Base-by-base conservation (phyloP, 371 early-diverging fungal genomes). In the Mycotypha africana region DNA sequence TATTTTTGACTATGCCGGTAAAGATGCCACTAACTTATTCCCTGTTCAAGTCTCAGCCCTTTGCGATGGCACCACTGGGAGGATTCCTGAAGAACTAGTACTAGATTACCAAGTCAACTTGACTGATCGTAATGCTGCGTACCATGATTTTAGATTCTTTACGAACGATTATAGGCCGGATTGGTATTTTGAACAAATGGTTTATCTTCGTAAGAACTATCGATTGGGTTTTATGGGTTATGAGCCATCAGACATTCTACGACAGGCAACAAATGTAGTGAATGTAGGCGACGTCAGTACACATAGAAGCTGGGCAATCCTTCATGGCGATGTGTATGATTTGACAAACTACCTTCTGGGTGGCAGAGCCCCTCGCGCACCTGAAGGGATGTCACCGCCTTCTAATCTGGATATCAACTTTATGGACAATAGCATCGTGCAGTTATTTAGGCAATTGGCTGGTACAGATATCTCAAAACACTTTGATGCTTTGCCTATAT, bases 391-490 rank as follows among this genome's bases (percentile, higher is more conserved):
- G 22, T 32, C 32, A 5, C 44, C 54, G 11, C 47, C 58, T 7
- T 69, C 81, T 4, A 88, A 93, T 47, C 82, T 65, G 19, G 58
- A 66, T 36, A 26, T 62, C 10, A 62, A 78, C 58, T 75, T 79
- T 57, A 48, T 82, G 67, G 74, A 82, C 44, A 70, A 67, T 40
- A 58, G 70, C 31, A 71, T 86, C 21, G 80, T 81, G 2, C 74
- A 80, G 15, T 54, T 86, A 38, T 88, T 86, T 60, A 60, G 58
- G 25, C 76, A 75, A 51, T 60, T 81, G 28, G 71, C 78, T 7
- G 85, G 85, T 20, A 72, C 72, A 24, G 86, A 87, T 52, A 81
- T 86, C 32, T 77, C 87, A 16, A 73, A 79, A 42, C 66, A 68
- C 31, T 84, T 80, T 60, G 78, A 84, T 51, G 60, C 65, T 3